phyloP scores from a whole-genome alignment of 2,329 filamentous ascomycete species.

The Sarocladium kiliense region DNA sequence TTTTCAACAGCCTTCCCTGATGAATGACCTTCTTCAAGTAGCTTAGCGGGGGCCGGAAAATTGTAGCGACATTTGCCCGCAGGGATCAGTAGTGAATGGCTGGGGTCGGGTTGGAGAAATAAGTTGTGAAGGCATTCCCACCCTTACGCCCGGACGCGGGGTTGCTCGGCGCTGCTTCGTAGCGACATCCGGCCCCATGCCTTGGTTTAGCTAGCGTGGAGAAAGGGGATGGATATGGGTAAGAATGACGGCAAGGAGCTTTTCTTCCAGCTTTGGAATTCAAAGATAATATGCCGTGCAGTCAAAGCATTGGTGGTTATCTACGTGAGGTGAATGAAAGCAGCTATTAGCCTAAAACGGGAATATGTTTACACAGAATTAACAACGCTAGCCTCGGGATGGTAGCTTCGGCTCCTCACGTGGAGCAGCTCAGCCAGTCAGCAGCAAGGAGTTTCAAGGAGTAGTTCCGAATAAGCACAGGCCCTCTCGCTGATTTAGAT shows the following conservation, averaged over 20 bases:
- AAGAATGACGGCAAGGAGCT: no score
- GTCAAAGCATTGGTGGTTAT: no score
- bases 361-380: neutral
- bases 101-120: neutral
- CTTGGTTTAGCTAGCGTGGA: neutral
- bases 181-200: neutral
- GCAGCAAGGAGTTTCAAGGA: neutral
- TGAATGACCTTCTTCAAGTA: slow-evolving; percentile 7
- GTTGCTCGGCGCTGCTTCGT: neutral
- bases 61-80: neutral
- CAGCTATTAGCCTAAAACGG: neutral
- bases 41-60: slow-evolving; percentile 3
- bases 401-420: neutral
- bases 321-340: no score
- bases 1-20: neutral
- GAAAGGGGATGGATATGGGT: neutral
- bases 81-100: neutral
- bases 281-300: no score
- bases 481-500: neutral
- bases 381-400: no score
- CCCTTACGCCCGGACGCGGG: neutral
- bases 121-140: neutral
- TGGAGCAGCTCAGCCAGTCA: neutral
- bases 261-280: no score
- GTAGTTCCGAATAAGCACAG: neutral